Evolutionary conservation across 306 rosid species (phyloP), one percentile per base, ranked within the genome.

Genomic region (Sophora flavescens): DNA sequence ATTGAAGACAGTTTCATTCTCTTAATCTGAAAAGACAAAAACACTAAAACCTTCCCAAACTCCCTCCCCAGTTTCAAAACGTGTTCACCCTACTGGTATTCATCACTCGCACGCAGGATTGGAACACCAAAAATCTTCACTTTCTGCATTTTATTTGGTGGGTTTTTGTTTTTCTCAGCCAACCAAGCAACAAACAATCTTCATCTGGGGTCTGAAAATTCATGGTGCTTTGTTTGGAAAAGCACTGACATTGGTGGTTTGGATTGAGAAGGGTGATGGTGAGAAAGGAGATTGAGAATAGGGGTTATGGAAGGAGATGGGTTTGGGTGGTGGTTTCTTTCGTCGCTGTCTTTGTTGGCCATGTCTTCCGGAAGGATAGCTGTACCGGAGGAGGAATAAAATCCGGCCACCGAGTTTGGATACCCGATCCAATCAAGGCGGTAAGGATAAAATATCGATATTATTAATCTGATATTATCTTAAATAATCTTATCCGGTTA

Each of bases 291-390:
- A 78, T 15, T 35, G 82, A 84, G 86, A 76, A 54, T 53, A 83
- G 48, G 76, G 86, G 87, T 70, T 33, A 12, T 47, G 54, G 84
- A 15, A 70, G 26, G 70, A 81, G 83, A 85, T 90, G 97, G 92
- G 45, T 82, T 56, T 89, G 89, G 92, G 58, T 71, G 12, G 68
- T 85, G 61, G 81, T 93, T 48, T 81, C 97, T 73, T 66, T 95
- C 41, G 61, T 87, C 28, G 88, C 70, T 32, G 45, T 87, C 6
- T 82, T 90, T 64, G 56, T 88, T 64, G 56, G 86, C 86, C 6
- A 14, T 95, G 88, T 83, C 96, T 71, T 82, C 84, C 28, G 70
- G 38, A 30, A 72, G n/a, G n/a, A n/a, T n/a, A n/a, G n/a, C n/a
- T n/a, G n/a, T n/a, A n/a, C n/a, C n/a, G n/a, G n/a, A n/a, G n/a